A percentile compares a stretch with the other conserved stretches of the same genome.
phyloP scores from a whole-genome alignment of 257 asterid genomes.

The Nyctanthes arbortristis region DNA sequence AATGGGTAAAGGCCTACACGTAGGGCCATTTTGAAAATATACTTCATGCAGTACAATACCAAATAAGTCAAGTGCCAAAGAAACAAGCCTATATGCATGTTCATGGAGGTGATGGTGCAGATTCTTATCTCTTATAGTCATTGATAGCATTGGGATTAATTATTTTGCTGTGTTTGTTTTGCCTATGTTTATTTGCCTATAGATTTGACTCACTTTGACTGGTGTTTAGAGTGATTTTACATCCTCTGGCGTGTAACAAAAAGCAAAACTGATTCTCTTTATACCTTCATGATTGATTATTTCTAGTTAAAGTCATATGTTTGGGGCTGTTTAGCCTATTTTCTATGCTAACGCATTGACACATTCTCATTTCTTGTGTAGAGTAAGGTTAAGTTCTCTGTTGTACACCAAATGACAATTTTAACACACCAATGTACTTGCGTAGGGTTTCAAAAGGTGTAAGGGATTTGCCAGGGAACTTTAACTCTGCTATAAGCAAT shows the following conservation, averaged over 20 bases:
- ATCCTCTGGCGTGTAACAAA: too few relatives aligned
- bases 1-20: neutral
- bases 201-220: too few relatives aligned
- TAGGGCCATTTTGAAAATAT: neutral
- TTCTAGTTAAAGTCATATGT: neutral
- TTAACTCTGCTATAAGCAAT: conserved; percentile 66
- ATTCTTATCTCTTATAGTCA: neutral
- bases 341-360: neutral
- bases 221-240: too few relatives aligned
- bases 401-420: neutral
- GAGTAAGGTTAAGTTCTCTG: neutral
- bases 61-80: neutral
- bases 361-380: neutral
- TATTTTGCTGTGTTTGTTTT: too few relatives aligned
- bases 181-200: too few relatives aligned
- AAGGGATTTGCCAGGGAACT: conserved; percentile 72
- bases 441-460: conserved; percentile 74
- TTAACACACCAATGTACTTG: conserved; percentile 1
- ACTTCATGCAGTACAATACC: neutral
- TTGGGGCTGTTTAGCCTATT: neutral
- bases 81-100: neutral
- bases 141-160: neutral
- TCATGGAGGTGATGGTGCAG: neutral
- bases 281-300: neutral
- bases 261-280: neutral